phyloP scores from a whole-genome alignment of 2,329 filamentous ascomycete genomes.

The Pseudogymnoascus sp. region DNA sequence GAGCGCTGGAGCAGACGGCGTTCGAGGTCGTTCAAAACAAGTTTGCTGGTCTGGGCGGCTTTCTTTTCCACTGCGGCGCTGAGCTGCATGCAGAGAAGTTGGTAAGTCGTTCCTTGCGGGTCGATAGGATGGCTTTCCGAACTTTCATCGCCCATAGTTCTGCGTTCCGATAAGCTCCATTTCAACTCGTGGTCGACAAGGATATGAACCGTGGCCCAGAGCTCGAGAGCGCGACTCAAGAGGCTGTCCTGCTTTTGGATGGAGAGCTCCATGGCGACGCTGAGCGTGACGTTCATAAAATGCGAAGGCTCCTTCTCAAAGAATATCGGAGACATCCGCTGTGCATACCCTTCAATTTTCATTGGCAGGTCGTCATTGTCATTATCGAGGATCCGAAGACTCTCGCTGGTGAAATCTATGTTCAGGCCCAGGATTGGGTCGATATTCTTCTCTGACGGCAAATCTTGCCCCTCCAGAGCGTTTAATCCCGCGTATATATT shows the following conservation, averaged over 20 bases:
- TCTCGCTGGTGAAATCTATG: conserved; percentile 28
- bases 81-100: conserved; percentile 54
- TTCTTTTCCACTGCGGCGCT: conserved; percentile 57
- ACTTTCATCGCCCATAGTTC: conserved; percentile 27
- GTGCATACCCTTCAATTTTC: conserved; percentile 53
- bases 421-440: conserved; percentile 22
- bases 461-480: conserved; percentile 21
- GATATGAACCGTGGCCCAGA: conserved; percentile 57
- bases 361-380: conserved; percentile 50
- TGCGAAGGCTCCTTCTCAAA: conserved; percentile 51
- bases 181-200: conserved; percentile 52
- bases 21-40: conserved; percentile 51
- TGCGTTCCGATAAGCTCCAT: conserved; percentile 44
- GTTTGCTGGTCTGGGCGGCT: conserved; percentile 49
- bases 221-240: conserved; percentile 49
- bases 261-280: conserved; percentile 39
- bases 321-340: conserved; percentile 47
- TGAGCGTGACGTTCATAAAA: conserved; percentile 50
- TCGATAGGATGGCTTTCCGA: conserved; percentile 38
- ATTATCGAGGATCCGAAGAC: conserved; percentile 49
- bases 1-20: conserved; percentile 53
- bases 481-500: conserved; percentile 27
- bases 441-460: conserved; percentile 26
- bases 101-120: conserved; percentile 32
- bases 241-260: conserved; percentile 42